Percentiles rank a stretch among this genome's conserved stretches.
These are phyloP conservation scores for Thielaviopsis populi DNA, from an alignment of 2,329 filamentous ascomycete genomes.

Conservation along the genomic window DNA sequence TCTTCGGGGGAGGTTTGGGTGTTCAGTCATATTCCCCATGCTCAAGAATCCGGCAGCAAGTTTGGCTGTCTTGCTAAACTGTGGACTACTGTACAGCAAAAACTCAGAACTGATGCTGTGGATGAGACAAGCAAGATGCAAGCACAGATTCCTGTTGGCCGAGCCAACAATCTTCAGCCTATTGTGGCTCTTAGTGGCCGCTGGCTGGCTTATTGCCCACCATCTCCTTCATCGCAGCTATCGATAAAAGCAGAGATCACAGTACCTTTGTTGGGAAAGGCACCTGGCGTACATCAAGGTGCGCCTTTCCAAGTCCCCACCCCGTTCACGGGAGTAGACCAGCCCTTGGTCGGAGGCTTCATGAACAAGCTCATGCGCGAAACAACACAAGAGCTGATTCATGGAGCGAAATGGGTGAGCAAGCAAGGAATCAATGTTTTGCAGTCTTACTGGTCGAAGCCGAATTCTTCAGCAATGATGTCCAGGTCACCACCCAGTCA, in stretches of 20 bases:
- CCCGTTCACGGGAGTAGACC: conserved; percentile 52
- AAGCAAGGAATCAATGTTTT: conserved; percentile 64
- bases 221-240: conserved; percentile 54
- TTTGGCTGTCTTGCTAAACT: conserved; percentile 69
- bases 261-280: conserved; percentile 38
- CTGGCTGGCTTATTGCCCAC: conserved; percentile 66
- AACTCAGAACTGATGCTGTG: conserved; percentile 32
- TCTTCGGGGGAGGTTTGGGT: conserved; percentile 77
- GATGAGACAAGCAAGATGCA: conserved; percentile 32
- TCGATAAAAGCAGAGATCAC: conserved; percentile 52
- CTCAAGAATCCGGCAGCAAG: conserved; percentile 24
- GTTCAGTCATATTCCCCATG: conserved; percentile 37
- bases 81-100: conserved; percentile 72
- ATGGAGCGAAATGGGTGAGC: conserved; percentile 59
- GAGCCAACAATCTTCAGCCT: conserved; percentile 38
- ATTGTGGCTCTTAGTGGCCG: conserved; percentile 54
- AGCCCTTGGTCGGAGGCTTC: conserved; percentile 55
- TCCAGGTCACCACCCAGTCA: conserved; percentile 29
- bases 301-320: conserved; percentile 55
- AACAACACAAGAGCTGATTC: conserved; percentile 62
- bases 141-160: conserved; percentile 26
- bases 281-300: conserved; percentile 42
- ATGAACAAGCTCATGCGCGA: conserved; percentile 66
- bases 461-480: conserved; percentile 25
- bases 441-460: conserved; percentile 64